Evolutionary conservation across 164 flowering plant genomes (phyloP), one percentile per base, ranked within the genome.

Genomic region (Berberis vulgaris): DNA sequence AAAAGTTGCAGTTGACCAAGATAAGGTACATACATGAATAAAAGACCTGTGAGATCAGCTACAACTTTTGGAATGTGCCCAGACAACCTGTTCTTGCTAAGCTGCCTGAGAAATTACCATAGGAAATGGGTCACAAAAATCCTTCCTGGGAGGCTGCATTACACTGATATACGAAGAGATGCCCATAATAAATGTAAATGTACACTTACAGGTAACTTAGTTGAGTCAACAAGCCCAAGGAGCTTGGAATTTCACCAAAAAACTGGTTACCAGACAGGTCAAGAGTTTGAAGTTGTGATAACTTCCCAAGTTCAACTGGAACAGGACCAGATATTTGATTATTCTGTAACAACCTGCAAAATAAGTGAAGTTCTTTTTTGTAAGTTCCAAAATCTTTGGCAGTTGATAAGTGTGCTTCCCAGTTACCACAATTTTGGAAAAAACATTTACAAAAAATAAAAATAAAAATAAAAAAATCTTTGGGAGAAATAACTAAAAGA

Each of bases 251-350:
- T 73, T 74, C 84, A 69, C 96, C 99, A 62, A 45, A 71, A 64
- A 94, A 78, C 76, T 83, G 89, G 74, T 94, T 94, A 46, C 82
- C 79, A 1, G 97, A 94, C 56, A 94, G 84, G 71, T 94, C 99
- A 46, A 94, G 89, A 39, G 96, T 86, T 64, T 66, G 84, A 63
- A 95, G 86, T 73, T 84, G 79, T 44, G 71, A 70, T 41, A 95
- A 92, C 68, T 81, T 87, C 60, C 99, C 97, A 65, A 91, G 78
- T 67, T 91, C 99, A 63, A 62, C 54, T 2, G 97, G 97, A 53
- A 95, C 65, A 49, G 83, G 76, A 72, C 97, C 99, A 71, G 79
- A 72, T 49, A 91, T 67, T 60, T 78, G 79, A 72, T 95, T 95
- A 67, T 95, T 87, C 75, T 89, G 97, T 73, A 94, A 69, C 65